Percentiles rank a stretch among this genome's conserved stretches.
phyloP scores from a whole-genome alignment of 345 rosid genomes.

The Pistacia vera region DNA sequence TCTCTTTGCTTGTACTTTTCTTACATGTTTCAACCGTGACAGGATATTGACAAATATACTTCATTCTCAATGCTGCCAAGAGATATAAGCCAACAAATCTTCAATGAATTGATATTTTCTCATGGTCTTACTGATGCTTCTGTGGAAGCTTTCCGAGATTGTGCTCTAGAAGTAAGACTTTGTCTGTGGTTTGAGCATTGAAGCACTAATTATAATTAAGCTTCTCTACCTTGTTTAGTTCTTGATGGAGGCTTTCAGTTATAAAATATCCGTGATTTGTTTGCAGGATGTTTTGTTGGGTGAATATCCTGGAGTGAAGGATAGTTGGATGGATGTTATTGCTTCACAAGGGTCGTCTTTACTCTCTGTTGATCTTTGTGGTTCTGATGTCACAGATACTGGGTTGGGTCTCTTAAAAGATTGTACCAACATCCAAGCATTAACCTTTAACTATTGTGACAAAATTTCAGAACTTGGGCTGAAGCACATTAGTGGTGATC shows the following conservation, averaged over 20 bases:
- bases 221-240: neutral
- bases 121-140: slow-evolving; percentile 25
- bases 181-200: neutral
- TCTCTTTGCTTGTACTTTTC: neutral
- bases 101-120: slow-evolving; percentile 27
- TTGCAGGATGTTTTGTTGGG: slow-evolving; percentile 59
- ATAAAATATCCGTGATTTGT: neutral
- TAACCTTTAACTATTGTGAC: slow-evolving; percentile 66
- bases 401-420: slow-evolving; percentile 59
- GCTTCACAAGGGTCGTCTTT: slow-evolving; percentile 82
- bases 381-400: slow-evolving; percentile 70
- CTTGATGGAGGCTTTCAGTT: slow-evolving; percentile 4
- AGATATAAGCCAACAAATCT: slow-evolving; percentile 34
- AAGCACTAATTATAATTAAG: neutral
- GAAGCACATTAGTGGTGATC: slow-evolving; percentile 33
- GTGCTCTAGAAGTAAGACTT: slow-evolving; percentile 56
- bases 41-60: slow-evolving; percentile 22
- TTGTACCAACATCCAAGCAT: slow-evolving; percentile 58
- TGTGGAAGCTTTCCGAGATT: slow-evolving; percentile 55
- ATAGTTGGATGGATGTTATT: slow-evolving; percentile 82
- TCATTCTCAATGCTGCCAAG: slow-evolving; percentile 30
- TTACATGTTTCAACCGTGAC: neutral
- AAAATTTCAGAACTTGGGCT: slow-evolving; percentile 67
- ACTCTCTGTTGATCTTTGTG: slow-evolving; percentile 82
- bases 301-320: slow-evolving; percentile 60